Conservation (phyloP, 306 rosid species). For the Arachis stenosperma region DNA sequence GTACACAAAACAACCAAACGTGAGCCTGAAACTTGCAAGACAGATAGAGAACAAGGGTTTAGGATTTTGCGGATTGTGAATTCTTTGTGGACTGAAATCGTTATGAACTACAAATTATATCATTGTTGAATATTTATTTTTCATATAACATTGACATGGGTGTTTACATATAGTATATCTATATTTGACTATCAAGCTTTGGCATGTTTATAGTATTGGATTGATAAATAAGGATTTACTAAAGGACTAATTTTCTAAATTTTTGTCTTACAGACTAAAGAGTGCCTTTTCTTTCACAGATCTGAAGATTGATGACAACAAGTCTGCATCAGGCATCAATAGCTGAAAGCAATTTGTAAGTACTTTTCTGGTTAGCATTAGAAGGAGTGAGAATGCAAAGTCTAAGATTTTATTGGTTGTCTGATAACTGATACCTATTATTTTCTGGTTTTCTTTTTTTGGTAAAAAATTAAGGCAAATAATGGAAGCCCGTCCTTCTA, state of each 20-base stretch:
- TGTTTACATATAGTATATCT: constrained; percentile 17
- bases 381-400: constrained; percentile 14
- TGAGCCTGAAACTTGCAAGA: neutral
- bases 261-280: constrained; percentile 17
- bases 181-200: constrained; percentile 5
- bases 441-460: constrained; percentile 27
- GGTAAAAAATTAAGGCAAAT: constrained; percentile 46
- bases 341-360: constrained; percentile 41
- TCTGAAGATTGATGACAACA: constrained; percentile 49
- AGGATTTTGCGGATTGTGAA: neutral
- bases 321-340: constrained; percentile 35
- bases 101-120: neutral
- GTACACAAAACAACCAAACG: neutral
- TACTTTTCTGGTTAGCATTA: constrained; percentile 48
- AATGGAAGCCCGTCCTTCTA: constrained; percentile 74
- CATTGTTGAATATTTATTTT: constrained; percentile 11
- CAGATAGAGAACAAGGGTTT: neutral
- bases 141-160: neutral
- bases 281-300: constrained; percentile 39
- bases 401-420: constrained; percentile 15
- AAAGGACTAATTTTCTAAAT: constrained; percentile 15
- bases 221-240: constrained; percentile 29
- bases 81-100: constrained; percentile 17
- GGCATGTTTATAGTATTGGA: constrained; percentile 5
- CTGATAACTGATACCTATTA: constrained; percentile 21